These are phyloP conservation scores for Podaxis rugospora DNA, from an alignment of 768 basidiomycete species.

Conservation along the genomic window DNA sequence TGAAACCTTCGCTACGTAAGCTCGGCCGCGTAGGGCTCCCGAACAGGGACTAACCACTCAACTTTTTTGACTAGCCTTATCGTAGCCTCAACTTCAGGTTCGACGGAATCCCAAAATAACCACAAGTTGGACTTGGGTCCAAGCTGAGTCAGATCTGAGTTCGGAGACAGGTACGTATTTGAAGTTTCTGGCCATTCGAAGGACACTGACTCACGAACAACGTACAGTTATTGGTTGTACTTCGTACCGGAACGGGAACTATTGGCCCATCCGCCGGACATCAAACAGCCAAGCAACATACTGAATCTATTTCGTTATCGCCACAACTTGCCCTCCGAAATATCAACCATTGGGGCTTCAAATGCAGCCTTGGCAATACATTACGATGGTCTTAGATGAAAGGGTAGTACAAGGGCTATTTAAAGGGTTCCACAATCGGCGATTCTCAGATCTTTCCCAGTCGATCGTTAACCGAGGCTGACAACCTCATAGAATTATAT, in stretches of 20 bases:
- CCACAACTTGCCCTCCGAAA: not conserved
- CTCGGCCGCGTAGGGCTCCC: not conserved
- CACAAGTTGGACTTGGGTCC: not conserved
- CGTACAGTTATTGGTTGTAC: not conserved
- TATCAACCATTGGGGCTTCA: not conserved
- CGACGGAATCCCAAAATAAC: not conserved
- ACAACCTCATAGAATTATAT: not conserved
- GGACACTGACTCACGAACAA: not conserved
- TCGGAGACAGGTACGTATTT: not conserved
- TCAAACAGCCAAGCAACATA: not conserved
- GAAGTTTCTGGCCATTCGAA: not conserved
- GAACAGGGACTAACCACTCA: not conserved
- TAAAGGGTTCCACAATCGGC: not conserved
- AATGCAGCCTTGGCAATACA: not conserved
- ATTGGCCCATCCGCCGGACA: not conserved
- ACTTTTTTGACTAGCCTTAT: not conserved
- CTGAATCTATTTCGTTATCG: not conserved
- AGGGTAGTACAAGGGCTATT: not conserved
- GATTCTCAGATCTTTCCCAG: not conserved
- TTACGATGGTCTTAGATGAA: not conserved
- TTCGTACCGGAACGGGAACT: not conserved
- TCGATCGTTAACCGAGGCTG: not conserved
- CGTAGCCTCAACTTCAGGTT: not conserved
- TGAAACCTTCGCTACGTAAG: not conserved
- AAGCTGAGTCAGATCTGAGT: not conserved